phyloP scores from a whole-genome alignment of 2,329 filamentous ascomycete species.

The Purpureocillium lavendulum region DNA sequence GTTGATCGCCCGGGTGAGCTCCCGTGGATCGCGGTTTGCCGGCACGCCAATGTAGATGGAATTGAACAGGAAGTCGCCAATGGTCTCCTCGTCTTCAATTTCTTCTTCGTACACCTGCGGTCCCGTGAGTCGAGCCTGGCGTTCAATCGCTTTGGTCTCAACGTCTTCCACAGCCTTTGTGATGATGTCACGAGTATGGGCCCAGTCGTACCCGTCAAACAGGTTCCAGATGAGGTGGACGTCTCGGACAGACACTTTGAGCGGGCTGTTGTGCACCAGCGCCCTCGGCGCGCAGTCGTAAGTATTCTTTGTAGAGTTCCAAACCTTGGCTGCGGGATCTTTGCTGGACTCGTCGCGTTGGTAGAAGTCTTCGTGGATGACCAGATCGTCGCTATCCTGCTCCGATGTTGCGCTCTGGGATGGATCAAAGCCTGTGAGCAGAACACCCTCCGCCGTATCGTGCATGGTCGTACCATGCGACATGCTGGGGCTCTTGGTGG shows the following conservation, averaged over 20 bases:
- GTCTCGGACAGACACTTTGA: conserved; percentile 73
- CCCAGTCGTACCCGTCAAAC: conserved; percentile 97
- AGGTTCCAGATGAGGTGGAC: conserved; percentile 96
- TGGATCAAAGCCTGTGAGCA: conserved; percentile 23
- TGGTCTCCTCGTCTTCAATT: conserved; percentile 73
- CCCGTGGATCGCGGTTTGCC: conserved; percentile 73
- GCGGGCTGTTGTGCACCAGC: conserved; percentile 57
- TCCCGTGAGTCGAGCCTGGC: conserved; percentile 48
- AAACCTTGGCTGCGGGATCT: conserved; percentile 60
- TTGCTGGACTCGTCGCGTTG: conserved; percentile 50
- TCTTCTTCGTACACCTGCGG: conserved; percentile 57
- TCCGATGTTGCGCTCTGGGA: conserved; percentile 29
- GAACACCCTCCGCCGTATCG: conserved; percentile 26
- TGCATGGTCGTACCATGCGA: conserved; percentile 22
- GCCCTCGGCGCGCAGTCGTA: conserved; percentile 59
- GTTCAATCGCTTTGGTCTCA: conserved; percentile 72
- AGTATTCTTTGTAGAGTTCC: conserved; percentile 69
- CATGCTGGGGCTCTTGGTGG: conserved; percentile 23
- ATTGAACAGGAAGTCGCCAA: conserved; percentile 95
- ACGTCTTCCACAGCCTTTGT: conserved; percentile 82
- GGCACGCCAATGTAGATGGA: conserved; percentile 97
- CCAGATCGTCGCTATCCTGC: conserved; percentile 45
- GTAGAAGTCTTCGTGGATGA: conserved; percentile 75
- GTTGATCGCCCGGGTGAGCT: conserved; percentile 78
- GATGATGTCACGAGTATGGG: conserved; percentile 76